phyloP scores from a whole-genome alignment of 495 filamentous ascomycete genomes.

The Poronia punctata region DNA sequence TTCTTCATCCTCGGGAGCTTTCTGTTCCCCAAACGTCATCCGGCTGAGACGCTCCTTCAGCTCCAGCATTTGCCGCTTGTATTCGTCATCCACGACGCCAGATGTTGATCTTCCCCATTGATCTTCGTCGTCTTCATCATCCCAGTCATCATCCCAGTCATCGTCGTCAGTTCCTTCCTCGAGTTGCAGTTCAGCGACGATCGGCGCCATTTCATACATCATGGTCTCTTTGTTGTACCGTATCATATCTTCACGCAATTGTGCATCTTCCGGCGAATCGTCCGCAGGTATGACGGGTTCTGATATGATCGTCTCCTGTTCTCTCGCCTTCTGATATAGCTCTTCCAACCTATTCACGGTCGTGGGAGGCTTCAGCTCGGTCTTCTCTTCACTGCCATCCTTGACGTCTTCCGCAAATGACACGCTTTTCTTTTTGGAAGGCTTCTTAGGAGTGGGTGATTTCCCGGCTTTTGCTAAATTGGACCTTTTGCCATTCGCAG shows the following conservation, averaged over 20 bases:
- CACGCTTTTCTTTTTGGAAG: constrained; percentile 31
- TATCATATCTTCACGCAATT: constrained; percentile 85
- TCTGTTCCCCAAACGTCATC: constrained; percentile 13
- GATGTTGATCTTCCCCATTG: constrained; percentile 60
- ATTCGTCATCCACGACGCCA: constrained; percentile 58
- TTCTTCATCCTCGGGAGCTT: constrained; percentile 15
- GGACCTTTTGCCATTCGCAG: not conserved
- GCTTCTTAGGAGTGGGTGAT: constrained; percentile 1
- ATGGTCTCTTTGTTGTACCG: constrained; percentile 62
- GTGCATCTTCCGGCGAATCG: constrained; percentile 73
- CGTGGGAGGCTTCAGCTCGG: constrained; percentile 24
- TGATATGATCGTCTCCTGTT: constrained; percentile 36
- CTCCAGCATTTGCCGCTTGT: constrained; percentile 64
- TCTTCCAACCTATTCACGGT: constrained; percentile 39
- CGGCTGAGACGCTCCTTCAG: constrained; percentile 62
- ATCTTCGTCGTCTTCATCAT: constrained; percentile 48
- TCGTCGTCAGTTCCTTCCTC: constrained; percentile 61
- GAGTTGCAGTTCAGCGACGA: constrained; percentile 88
- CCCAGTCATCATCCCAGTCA: constrained; percentile 45
- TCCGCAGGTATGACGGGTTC: constrained; percentile 45
- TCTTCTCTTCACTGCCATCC: constrained; percentile 25
- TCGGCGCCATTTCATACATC: constrained; percentile 65
- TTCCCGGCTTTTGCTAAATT: constrained; percentile 3
- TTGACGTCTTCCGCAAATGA: constrained; percentile 54
- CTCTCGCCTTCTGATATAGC: constrained; percentile 41